Evolutionary conservation across 73 alveolate genomes (phyloP).

Genomic region (Paramecium biaurelia): DNA sequence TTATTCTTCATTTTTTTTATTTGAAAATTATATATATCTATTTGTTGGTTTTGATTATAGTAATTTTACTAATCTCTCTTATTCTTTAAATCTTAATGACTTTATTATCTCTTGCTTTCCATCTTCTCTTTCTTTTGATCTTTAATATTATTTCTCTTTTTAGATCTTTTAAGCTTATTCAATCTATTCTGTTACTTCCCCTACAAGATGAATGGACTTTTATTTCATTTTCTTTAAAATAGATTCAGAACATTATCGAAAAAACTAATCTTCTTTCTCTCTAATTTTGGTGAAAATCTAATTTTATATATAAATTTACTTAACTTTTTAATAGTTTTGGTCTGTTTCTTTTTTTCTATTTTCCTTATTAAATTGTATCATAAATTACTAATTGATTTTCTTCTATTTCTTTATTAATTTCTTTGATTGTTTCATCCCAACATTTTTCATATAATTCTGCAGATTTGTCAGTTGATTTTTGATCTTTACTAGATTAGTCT

Average conservation of each 20-base stretch:
- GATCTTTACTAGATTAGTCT: background rate
- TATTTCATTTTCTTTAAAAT: background rate
- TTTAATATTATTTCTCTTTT: background rate
- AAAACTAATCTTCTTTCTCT: background rate
- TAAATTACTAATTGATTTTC: background rate
- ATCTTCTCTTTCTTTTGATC: slow-evolving; percentile 26
- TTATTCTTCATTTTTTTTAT: background rate
- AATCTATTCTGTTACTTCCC: background rate
- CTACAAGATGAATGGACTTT: background rate
- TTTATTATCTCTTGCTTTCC: background rate
- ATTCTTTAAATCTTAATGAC: background rate
- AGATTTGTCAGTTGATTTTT: background rate
- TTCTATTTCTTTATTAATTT: slow-evolving; percentile 4
- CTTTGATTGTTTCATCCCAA: slow-evolving; percentile 14
- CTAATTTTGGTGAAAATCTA: background rate
- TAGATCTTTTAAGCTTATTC: background rate
- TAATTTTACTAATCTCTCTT: background rate
- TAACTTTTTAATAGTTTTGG: background rate
- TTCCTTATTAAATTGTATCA: background rate
- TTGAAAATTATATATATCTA: background rate
- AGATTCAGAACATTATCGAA: background rate
- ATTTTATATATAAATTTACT: background rate
- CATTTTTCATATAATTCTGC: background rate
- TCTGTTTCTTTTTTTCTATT: background rate
- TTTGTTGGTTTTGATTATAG: background rate